A percentile compares a stretch with the other conserved stretches of the same genome.
These are phyloP conservation scores for Hydnum rufescens DNA, from an alignment of 768 basidiomycete species.

Conservation along the genomic window DNA sequence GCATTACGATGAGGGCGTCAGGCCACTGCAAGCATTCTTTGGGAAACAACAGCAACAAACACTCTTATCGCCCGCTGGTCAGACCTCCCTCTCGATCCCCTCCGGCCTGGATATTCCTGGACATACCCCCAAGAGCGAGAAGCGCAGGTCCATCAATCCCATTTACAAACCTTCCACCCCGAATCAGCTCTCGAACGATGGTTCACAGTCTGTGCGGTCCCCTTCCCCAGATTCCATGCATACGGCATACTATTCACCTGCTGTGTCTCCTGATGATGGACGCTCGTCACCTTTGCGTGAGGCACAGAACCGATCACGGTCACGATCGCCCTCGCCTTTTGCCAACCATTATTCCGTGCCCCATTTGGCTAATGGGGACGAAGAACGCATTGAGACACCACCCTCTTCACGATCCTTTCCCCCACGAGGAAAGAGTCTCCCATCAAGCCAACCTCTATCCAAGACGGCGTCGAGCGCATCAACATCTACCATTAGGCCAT, in stretches of 20 bases:
- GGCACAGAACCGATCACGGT: slow-evolving; percentile 11
- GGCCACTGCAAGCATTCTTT: slow-evolving; percentile 21
- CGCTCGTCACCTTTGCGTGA: slow-evolving; percentile 6
- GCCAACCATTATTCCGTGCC: too few relatives aligned
- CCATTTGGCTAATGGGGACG: too few relatives aligned
- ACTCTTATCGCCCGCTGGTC: not conserved
- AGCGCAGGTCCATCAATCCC: slow-evolving; percentile 39
- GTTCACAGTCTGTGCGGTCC: not conserved
- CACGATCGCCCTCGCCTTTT: slow-evolving; percentile 17
- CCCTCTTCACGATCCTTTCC: not conserved
- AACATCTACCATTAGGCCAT: not conserved
- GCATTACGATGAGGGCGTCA: slow-evolving; percentile 27
- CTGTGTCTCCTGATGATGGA: not conserved
- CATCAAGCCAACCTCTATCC: not conserved
- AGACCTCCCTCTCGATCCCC: slow-evolving; percentile 1
- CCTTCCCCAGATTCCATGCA: not conserved
- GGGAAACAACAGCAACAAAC: slow-evolving; percentile 6
- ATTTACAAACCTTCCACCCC: slow-evolving; percentile 8
- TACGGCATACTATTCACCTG: not conserved
- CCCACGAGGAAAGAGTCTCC: not conserved
- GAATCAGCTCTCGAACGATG: too few relatives aligned
- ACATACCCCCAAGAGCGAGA: slow-evolving; percentile 23
- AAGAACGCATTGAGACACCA: not conserved
- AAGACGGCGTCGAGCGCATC: not conserved
- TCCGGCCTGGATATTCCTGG: slow-evolving; percentile 15